Evolutionary conservation across 768 basidiomycete species (phyloP), one percentile per base, ranked within the genome.

Genomic region (Boletus vermiculosoides): DNA sequence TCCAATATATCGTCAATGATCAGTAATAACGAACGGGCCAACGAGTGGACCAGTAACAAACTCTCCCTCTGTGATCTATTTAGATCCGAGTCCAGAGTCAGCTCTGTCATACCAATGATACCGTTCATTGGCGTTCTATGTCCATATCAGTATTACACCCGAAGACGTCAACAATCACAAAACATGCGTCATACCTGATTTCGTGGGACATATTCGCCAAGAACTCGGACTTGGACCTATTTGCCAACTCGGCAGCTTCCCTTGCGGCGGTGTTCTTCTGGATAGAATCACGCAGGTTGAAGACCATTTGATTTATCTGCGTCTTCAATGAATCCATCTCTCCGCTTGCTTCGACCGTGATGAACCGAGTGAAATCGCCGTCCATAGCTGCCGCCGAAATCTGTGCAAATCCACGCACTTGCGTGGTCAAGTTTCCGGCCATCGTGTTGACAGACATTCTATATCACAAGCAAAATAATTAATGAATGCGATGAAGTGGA

Each of bases 301-400:
- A 96, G 54, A 99, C 93, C 97, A 98, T 99, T 74, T 97, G 92
- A 66, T 95, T 95, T 78, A 96, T 95, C 75, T 96, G 96, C 1
- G 94, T 97, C 82, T 99, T 98, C 76, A 99, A 82, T 47, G 92
- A 94, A 74, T 98, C 95, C 97, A 98, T 98, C 74, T 99, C 97
- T 50, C 97, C 97, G 59, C 85, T 88, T 1, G 97, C 97, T 67
- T 98, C 96, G 67, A 99, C 97, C 28, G 97, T 98, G 78, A 99
- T 98, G 81, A 98, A 99, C 18, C 94, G 85, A 23, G 94, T 96
- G 74, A 98, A 98, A 74, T 98, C 97, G 58, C 97, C 96, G 66
- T 98, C 97, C 80, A 95, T 98, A 15, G 97, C 97, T 0, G 97
- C 96, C 0, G 95, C 96, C 2, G 93, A 95, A 64, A 98, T 98